These are phyloP conservation scores for Diplodia intermedia DNA, from an alignment of 2,329 filamentous ascomycete species.

Conservation along the genomic window DNA sequence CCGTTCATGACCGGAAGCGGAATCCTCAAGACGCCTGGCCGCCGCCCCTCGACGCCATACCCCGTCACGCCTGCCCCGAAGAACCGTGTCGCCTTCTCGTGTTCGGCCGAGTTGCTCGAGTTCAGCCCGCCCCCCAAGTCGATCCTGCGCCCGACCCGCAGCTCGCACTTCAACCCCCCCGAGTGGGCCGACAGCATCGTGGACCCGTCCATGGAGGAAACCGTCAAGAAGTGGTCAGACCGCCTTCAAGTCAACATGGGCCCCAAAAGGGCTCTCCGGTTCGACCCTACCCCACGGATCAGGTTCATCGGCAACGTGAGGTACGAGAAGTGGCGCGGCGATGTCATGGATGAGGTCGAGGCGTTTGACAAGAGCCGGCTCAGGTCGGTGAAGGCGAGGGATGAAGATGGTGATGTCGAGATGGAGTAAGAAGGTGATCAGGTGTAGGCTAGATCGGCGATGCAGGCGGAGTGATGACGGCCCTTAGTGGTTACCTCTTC, in stretches of 20 bases:
- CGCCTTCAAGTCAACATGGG: background rate
- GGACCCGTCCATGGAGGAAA: background rate
- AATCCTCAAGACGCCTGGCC: conserved; percentile 11
- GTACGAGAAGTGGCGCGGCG: background rate
- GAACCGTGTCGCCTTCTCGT: conserved; percentile 8
- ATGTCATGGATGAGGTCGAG: background rate
- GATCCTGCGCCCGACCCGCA: conserved; percentile 13
- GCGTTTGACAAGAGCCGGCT: background rate
- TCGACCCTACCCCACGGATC: background rate
- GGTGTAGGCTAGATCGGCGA: background rate
- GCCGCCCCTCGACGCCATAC: background rate
- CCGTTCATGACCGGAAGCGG: background rate
- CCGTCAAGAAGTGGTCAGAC: background rate
- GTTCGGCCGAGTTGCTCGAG: background rate
- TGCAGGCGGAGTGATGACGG: conserved; percentile 4
- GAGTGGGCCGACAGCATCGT: background rate
- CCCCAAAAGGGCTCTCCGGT: background rate
- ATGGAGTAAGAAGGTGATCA: background rate
- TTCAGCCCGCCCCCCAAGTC: background rate
- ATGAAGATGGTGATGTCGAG: conserved; percentile 11
- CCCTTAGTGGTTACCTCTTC: conserved; percentile 3
- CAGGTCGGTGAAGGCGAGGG: background rate
- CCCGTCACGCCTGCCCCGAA: background rate
- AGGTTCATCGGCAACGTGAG: background rate
- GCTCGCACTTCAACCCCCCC: background rate